A percentile compares a stretch with the other conserved stretches of the same genome.
phyloP scores from a whole-genome alignment of 495 filamentous ascomycete species.

The Daldinia loculata region DNA sequence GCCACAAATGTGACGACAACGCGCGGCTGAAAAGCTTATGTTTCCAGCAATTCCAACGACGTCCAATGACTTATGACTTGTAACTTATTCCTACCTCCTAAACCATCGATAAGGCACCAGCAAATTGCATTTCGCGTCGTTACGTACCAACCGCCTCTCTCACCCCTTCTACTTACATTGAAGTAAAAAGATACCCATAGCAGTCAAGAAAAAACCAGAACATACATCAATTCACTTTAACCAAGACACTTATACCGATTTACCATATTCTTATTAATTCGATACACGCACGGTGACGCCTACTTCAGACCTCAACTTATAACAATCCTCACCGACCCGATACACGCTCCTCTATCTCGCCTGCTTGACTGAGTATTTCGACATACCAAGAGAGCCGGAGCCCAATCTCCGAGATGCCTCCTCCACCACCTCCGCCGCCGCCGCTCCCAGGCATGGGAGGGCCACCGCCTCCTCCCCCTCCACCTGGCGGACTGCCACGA shows the following conservation, averaged over 20 bases:
- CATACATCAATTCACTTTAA: constrained; percentile 6
- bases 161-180: not conserved
- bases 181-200: not conserved
- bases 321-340: constrained; percentile 3
- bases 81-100: constrained; percentile 14
- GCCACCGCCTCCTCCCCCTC: constrained; percentile 73
- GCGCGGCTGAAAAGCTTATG: constrained; percentile 23
- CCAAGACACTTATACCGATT: constrained; percentile 7
- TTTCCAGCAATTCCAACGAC: constrained; percentile 9
- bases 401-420: constrained; percentile 60
- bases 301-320: constrained; percentile 1
- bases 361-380: not conserved
- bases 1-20: constrained; percentile 41
- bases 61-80: constrained; percentile 9
- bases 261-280: constrained; percentile 7
- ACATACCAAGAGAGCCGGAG: constrained; percentile 3
- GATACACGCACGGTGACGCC: constrained; percentile 23
- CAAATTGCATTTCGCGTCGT: constrained; percentile 18
- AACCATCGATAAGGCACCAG: constrained; percentile 27
- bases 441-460: constrained; percentile 69
- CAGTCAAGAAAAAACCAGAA: not conserved
- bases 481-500: constrained; percentile 54
- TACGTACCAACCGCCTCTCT: not conserved
- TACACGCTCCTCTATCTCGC: not conserved
- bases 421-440: constrained; percentile 73